phyloP scores from a whole-genome alignment of 2,329 filamentous ascomycete genomes.

The Botryosphaeria dothidea region DNA sequence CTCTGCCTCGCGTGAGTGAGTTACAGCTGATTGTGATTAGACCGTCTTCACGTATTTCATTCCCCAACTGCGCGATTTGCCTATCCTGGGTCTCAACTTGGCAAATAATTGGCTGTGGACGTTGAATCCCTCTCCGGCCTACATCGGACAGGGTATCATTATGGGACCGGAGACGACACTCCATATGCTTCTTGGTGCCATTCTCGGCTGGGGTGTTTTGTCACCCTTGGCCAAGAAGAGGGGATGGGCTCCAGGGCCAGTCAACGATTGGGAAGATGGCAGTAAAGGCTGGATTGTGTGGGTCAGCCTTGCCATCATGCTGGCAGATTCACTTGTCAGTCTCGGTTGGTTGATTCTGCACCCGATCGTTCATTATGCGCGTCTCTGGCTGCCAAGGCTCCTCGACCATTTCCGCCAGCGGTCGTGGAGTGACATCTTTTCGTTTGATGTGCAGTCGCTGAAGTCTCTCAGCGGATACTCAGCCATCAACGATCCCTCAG shows the following conservation, averaged over 20 bases:
- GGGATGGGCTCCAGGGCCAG: conserved; percentile 86
- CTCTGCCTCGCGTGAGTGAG: not conserved
- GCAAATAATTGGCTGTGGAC: conserved; percentile 90
- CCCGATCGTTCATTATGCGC: conserved; percentile 56
- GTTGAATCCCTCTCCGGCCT: conserved; percentile 93
- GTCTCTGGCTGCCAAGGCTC: conserved; percentile 36
- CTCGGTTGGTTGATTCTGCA: conserved; percentile 74
- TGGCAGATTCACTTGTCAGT: conserved; percentile 88
- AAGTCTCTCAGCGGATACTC: conserved; percentile 39
- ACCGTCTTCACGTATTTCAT: conserved; percentile 90
- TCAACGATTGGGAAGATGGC: conserved; percentile 85
- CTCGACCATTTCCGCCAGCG: conserved; percentile 32
- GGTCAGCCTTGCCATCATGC: conserved; percentile 94
- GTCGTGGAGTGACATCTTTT: conserved; percentile 38
- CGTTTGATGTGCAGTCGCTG: conserved; percentile 30
- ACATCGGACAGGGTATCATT: conserved; percentile 95
- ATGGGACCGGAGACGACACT: conserved; percentile 96
- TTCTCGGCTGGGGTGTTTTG: conserved; percentile 86
- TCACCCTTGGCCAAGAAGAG: conserved; percentile 83
- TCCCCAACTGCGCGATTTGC: conserved; percentile 80
- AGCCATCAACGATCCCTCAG: conserved; percentile 30
- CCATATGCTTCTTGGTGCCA: conserved; percentile 89
- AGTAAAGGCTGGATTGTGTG: conserved; percentile 99
- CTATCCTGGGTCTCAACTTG: conserved; percentile 75
- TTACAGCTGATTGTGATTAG: conserved; percentile 42